Evolutionary conservation across 2,329 filamentous ascomycete genomes (phyloP).

Genomic region (Epichloe bromicola): DNA sequence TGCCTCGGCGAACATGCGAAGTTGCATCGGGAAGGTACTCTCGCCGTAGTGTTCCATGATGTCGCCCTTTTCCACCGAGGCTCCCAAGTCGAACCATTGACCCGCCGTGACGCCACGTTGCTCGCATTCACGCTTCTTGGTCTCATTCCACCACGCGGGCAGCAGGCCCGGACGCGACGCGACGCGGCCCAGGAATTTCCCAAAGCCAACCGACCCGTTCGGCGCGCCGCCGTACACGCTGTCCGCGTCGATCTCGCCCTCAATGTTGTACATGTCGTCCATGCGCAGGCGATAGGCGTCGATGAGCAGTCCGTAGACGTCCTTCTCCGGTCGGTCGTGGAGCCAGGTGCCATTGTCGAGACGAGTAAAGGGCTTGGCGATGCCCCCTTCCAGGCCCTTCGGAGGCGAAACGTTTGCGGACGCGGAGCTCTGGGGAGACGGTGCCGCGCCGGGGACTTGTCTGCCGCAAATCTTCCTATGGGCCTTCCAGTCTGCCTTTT

Average conservation of each 20-base stretch:
- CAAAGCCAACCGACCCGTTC: conserved; percentile 20
- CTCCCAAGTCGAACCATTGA: conserved; percentile 14
- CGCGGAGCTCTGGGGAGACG: not conserved
- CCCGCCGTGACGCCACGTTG: conserved; percentile 15
- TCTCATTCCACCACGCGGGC: conserved; percentile 30
- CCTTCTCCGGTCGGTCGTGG: conserved; percentile 27
- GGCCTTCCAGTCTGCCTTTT: conserved; percentile 35
- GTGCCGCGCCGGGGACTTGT: conserved; percentile 4
- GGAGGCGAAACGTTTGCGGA: conserved; percentile 8
- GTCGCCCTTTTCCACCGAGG: conserved; percentile 18
- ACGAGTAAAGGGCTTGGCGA: conserved; percentile 25
- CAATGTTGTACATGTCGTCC: conserved; percentile 21
- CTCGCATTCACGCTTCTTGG: conserved; percentile 26
- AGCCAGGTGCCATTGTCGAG: conserved; percentile 29
- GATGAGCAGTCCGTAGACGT: conserved; percentile 32
- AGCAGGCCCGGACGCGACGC: conserved; percentile 19
- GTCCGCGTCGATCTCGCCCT: conserved; percentile 14
- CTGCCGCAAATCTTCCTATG: conserved; percentile 32
- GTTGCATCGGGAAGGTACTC: conserved; percentile 31
- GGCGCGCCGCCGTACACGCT: conserved; percentile 16
- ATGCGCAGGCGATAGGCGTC: conserved; percentile 35
- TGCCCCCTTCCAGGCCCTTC: conserved; percentile 16
- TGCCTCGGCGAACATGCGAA: conserved; percentile 33
- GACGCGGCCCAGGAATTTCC: conserved; percentile 20
- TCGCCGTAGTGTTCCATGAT: conserved; percentile 31